Evolutionary conservation across 2,329 filamentous ascomycete species (phyloP).

Genomic region (Fusarium musae): DNA sequence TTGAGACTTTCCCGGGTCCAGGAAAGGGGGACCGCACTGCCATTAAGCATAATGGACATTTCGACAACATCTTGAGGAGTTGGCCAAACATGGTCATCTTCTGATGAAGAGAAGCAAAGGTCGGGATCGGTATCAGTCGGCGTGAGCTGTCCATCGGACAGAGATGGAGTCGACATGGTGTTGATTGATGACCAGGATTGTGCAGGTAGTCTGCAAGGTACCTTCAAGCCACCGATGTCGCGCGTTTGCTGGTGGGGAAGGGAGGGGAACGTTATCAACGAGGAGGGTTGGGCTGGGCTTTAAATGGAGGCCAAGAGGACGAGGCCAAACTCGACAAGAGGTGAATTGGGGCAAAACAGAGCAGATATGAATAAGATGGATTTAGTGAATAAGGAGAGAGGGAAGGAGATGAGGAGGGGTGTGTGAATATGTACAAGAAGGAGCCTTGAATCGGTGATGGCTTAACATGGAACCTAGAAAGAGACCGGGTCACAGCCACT

Average conservation of each 20-base stretch:
- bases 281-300: slow-evolving; percentile 11
- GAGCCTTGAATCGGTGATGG: slow-evolving; percentile 17
- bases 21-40: slow-evolving; percentile 37
- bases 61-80: slow-evolving; percentile 43
- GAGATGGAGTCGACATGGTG: slow-evolving; percentile 44
- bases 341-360: background rate
- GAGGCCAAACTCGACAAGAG: slow-evolving; percentile 15
- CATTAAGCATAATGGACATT: slow-evolving; percentile 45
- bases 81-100: slow-evolving; percentile 43
- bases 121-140: slow-evolving; percentile 44
- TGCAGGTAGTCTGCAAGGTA: slow-evolving; percentile 44
- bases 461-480: slow-evolving; percentile 12
- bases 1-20: slow-evolving; percentile 45
- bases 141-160: slow-evolving; percentile 45
- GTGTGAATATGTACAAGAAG: slow-evolving; percentile 29
- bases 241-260: slow-evolving; percentile 30
- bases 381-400: slow-evolving; percentile 12
- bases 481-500: slow-evolving; percentile 17
- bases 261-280: slow-evolving; percentile 1
- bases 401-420: slow-evolving; percentile 10
- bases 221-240: slow-evolving; percentile 44
- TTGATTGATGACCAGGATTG: slow-evolving; percentile 39
- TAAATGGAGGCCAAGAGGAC: slow-evolving; percentile 17
- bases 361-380: slow-evolving; percentile 20
- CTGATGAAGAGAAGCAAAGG: slow-evolving; percentile 34